Evolutionary conservation across 2,329 filamentous ascomycete species (phyloP).

Genomic region (Colletotrichum sp.): DNA sequence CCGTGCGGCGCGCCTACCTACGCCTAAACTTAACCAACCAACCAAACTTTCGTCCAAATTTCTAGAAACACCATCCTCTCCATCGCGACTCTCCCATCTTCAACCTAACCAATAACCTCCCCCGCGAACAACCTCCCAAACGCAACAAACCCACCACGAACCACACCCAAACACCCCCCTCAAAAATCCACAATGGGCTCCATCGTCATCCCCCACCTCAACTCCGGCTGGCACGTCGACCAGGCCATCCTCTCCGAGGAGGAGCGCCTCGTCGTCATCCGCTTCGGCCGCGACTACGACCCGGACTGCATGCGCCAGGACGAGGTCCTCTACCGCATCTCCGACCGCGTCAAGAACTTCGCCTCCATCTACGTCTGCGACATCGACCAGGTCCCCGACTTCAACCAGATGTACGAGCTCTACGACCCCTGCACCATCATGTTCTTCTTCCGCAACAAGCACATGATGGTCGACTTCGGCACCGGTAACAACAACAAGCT

Average conservation of each 20-base stretch:
- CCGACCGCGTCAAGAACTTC: constrained; percentile 92
- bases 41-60: neutral
- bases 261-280: constrained; percentile 83
- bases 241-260: constrained; percentile 65
- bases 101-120: neutral
- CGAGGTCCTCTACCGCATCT: constrained; percentile 93
- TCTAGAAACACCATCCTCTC: neutral
- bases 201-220: constrained; percentile 89
- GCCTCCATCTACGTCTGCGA: constrained; percentile 94
- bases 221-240: constrained; percentile 89
- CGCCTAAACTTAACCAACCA: neutral
- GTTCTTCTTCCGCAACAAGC: constrained; percentile 97
- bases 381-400: constrained; percentile 87
- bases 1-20: neutral
- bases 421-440: constrained; percentile 95
- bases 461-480: constrained; percentile 98
- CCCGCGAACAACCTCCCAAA: neutral
- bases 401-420: constrained; percentile 78
- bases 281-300: constrained; percentile 85
- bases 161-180: neutral
- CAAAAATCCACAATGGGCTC: constrained; percentile 64
- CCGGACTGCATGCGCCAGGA: constrained; percentile 79
- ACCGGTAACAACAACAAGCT: constrained; percentile 97
- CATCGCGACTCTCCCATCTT: neutral
- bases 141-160: neutral